Base-by-base conservation (phyloP, 2,329 filamentous ascomycete genomes). In the Colletotrichum lentis region DNA sequence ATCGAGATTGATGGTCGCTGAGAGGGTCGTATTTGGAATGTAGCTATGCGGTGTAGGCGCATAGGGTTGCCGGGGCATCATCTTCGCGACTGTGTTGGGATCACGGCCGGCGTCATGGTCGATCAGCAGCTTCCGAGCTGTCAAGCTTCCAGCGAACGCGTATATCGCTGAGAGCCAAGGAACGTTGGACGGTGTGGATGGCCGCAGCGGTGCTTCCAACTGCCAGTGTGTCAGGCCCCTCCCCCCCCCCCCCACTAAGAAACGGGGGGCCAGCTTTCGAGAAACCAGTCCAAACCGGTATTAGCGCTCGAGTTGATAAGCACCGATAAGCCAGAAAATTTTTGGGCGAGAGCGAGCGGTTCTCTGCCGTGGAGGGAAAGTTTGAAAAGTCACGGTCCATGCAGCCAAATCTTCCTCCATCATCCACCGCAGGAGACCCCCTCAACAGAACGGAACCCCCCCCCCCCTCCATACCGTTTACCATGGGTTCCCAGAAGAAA, bases 11-110 rank as follows among this genome's bases (percentile, higher is more conserved):
- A 97, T 97, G 20, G 91, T 96, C 22, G 94, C 93, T 4, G 93
- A 92, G 12, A 96, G 84, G 10, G 90, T 86, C 2, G 90, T 91
- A 71, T 94, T 94, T 1, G 95, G 94, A 31, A 96, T 91, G 82
- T 97, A 97, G 82, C 92, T 95, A 79, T 94, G 93, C 11, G 94
- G 93, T 10, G 92, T 95, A 2, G 94, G 94, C 76, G 94, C 94
- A 82, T 97, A 97, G 41, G 92, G 88, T 77, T 94, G 86, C 73
- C 85, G 81, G 61, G 84, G 80, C 64, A 84, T 85, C 84, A 87
- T 88, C 69, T 75, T 80, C 77, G 71, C 68, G 59, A 64, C 63
- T 69, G 43, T 39, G 24, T 44, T 64, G 43, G 58, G 37, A 44
- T 58, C 64, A 52, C 50, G 37, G 24, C 39, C 63, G 37, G 64